Evolutionary conservation across 2,329 filamentous ascomycete species (phyloP).

Genomic region (Neurospora sp.): DNA sequence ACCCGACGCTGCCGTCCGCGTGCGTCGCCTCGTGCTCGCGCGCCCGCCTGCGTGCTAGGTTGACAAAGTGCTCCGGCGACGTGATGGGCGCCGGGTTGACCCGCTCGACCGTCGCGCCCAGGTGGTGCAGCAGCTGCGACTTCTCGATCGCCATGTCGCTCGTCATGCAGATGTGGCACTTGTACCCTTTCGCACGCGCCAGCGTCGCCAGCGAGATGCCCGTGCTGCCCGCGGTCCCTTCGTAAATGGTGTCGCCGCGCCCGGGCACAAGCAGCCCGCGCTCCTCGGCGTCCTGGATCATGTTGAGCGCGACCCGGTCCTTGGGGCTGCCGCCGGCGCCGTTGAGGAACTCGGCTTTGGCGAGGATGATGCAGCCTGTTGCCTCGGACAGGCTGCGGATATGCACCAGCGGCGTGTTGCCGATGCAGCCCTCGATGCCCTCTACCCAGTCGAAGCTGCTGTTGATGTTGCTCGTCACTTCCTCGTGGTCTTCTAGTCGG

Average conservation of each 20-base stretch:
- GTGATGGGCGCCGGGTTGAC: slow-evolving; percentile 88
- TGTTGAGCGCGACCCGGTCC: slow-evolving; percentile 84
- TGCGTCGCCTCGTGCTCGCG: slow-evolving; percentile 56
- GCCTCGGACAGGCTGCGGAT: slow-evolving; percentile 78
- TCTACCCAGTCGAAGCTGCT: slow-evolving; percentile 43
- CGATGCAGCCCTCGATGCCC: slow-evolving; percentile 86
- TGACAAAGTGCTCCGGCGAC: slow-evolving; percentile 90
- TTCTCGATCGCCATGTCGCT: slow-evolving; percentile 86
- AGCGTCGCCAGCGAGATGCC: slow-evolving; percentile 90
- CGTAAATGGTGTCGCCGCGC: slow-evolving; percentile 89
- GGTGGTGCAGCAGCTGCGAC: slow-evolving; percentile 74
- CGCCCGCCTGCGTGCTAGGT: slow-evolving; percentile 72
- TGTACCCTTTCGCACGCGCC: slow-evolving; percentile 79
- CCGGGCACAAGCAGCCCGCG: slow-evolving; percentile 65
- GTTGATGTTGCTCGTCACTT: slow-evolving; percentile 15
- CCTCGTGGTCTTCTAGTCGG: slow-evolving; percentile 47
- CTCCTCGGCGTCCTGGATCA: slow-evolving; percentile 76
- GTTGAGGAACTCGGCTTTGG: slow-evolving; percentile 94
- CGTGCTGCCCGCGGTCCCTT: slow-evolving; percentile 93
- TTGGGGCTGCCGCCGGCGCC: slow-evolving; percentile 91
- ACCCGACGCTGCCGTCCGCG: slow-evolving; percentile 59
- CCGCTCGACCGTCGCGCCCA: slow-evolving; percentile 87
- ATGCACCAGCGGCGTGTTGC: slow-evolving; percentile 80
- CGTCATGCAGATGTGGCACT: slow-evolving; percentile 95
- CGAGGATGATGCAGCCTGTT: slow-evolving; percentile 82